Percentiles rank a stretch among this genome's conserved stretches.
Evolutionary conservation across 192 early-diverging fungal genomes (phyloP).

Genomic region (Coemansia sp.): DNA sequence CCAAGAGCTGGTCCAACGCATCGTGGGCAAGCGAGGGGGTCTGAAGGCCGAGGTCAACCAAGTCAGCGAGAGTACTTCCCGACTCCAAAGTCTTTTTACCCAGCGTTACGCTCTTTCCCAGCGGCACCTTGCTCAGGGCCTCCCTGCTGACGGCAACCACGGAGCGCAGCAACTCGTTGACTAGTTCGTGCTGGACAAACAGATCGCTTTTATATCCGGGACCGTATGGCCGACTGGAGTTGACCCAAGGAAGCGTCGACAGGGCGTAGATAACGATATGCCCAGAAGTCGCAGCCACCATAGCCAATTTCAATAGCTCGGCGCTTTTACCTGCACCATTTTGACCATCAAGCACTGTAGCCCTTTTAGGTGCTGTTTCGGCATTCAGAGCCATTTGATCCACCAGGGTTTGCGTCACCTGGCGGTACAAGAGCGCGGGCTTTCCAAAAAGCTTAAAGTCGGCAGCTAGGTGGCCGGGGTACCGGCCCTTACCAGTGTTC

Average conservation of each 20-base stretch:
- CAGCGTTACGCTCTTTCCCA: slow-evolving; percentile 33
- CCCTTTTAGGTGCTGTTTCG: slow-evolving; percentile 18
- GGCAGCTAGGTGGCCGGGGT: slow-evolving; percentile 32
- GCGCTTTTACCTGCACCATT: slow-evolving; percentile 50
- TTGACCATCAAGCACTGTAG: slow-evolving; percentile 38
- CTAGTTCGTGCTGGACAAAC: slow-evolving; percentile 43
- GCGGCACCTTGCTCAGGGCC: slow-evolving; percentile 32
- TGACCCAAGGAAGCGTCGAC: slow-evolving; percentile 40
- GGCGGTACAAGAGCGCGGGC: slow-evolving; percentile 48
- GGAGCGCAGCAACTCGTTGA: slow-evolving; percentile 27
- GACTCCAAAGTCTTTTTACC: slow-evolving; percentile 33
- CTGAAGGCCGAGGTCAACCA: slow-evolving; percentile 33
- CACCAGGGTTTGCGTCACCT: slow-evolving; percentile 32
- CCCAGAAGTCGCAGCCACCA: slow-evolving; percentile 29
- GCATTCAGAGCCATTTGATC: slow-evolving; percentile 20
- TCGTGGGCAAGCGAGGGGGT: slow-evolving; percentile 40
- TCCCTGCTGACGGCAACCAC: slow-evolving; percentile 22
- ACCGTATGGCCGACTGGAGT: slow-evolving; percentile 51
- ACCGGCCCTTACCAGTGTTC: slow-evolving; percentile 28
- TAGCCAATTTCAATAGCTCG: slow-evolving; percentile 46
- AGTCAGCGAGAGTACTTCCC: slow-evolving; percentile 30
- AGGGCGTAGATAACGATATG: slow-evolving; percentile 43
- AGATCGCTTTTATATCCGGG: slow-evolving; percentile 16
- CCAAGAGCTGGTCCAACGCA: slow-evolving; percentile 38
- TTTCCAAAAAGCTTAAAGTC: slow-evolving; percentile 50